Percentiles rank a stretch among this genome's conserved stretches.
phyloP scores from a whole-genome alignment of 148 eudicot species.

The Mesembryanthemum crystallinum region DNA sequence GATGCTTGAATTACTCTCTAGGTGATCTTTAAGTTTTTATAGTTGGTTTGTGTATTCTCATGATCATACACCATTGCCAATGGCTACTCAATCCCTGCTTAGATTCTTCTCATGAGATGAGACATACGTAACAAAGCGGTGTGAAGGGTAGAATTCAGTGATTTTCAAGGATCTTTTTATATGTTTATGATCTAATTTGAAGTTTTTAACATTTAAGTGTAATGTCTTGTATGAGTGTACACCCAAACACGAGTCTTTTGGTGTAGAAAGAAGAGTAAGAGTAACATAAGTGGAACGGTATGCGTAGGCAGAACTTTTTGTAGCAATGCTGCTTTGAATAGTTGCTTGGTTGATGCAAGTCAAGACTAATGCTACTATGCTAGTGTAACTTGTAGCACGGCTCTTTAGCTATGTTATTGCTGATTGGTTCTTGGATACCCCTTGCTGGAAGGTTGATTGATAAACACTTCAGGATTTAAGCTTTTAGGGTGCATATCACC shows the following conservation, averaged over 20 bases:
- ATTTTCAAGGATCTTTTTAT: neutral
- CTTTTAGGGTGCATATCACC: neutral
- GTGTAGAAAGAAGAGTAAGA: neutral
- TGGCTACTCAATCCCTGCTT: neutral
- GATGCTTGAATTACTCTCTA: neutral
- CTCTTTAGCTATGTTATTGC: neutral
- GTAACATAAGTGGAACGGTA: neutral
- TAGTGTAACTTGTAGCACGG: neutral
- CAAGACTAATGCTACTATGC: neutral
- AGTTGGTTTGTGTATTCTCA: neutral
- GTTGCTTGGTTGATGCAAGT: constrained; percentile 1
- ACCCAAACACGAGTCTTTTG: neutral
- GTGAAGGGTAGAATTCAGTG: neutral
- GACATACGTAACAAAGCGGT: neutral
- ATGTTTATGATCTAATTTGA: neutral
- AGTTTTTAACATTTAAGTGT: neutral
- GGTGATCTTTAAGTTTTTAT: neutral
- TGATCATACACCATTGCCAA: neutral
- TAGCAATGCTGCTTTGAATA: neutral
- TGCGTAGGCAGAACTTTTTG: neutral
- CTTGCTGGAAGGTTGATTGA: neutral
- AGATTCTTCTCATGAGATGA: neutral
- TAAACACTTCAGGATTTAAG: neutral
- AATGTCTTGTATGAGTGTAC: neutral
- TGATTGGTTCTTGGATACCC: neutral